A percentile compares a stretch with the other conserved stretches of the same genome.
Evolutionary conservation across 2,329 filamentous ascomycete genomes (phyloP).

Genomic region (Xylaria sp.): DNA sequence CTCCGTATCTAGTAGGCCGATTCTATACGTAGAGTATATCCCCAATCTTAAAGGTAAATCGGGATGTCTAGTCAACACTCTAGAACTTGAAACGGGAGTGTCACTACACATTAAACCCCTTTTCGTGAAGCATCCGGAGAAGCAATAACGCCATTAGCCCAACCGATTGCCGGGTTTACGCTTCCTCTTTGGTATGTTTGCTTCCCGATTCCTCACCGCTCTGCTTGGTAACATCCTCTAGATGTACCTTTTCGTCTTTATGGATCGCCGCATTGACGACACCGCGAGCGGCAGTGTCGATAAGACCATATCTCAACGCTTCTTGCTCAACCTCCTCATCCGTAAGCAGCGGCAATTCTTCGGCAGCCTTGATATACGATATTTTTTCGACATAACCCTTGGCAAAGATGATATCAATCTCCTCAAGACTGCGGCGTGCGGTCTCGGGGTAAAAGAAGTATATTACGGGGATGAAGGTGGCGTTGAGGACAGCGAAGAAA

Average conservation of each 20-base stretch:
- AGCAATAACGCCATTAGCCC: neutral
- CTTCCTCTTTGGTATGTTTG: constrained; percentile 25
- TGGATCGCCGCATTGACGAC: neutral
- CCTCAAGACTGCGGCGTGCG: constrained; percentile 55
- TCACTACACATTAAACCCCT: neutral
- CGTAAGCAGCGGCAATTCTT: constrained; percentile 59
- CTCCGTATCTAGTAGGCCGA: neutral
- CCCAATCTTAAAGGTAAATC: neutral
- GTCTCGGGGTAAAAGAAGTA: constrained; percentile 62
- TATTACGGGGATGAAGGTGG: constrained; percentile 45
- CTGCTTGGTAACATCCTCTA: constrained; percentile 34
- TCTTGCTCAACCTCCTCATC: constrained; percentile 59
- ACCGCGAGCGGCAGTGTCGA: constrained; percentile 37
- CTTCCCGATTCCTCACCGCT: constrained; percentile 33
- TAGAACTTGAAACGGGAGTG: no score
- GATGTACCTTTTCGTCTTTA: constrained; percentile 1
- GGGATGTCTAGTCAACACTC: neutral
- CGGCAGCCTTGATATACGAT: constrained; percentile 62
- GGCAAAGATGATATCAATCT: constrained; percentile 65
- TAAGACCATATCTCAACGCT: constrained; percentile 43
- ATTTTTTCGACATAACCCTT: constrained; percentile 65
- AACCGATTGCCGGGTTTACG: neutral
- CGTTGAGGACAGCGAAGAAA: constrained; percentile 45
- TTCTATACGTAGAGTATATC: neutral
- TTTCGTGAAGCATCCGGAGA: neutral